These are phyloP conservation scores for Arthroderma uncinatum DNA, from an alignment of 2,329 filamentous ascomycete genomes.

Conservation along the genomic window DNA sequence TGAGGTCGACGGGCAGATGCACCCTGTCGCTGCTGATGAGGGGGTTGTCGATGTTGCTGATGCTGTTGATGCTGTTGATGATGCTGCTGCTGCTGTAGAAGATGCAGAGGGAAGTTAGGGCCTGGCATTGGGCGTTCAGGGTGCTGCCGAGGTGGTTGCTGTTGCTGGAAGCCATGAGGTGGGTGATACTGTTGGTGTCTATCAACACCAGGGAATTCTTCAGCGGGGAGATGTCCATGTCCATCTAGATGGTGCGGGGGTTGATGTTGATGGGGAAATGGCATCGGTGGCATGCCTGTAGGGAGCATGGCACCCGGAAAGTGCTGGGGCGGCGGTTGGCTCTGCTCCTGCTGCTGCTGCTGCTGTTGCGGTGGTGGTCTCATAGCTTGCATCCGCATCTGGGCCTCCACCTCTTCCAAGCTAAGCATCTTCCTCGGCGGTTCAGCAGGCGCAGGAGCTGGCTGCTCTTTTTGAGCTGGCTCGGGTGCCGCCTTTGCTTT, in stretches of 20 bases:
- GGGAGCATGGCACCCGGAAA: background rate
- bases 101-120: slow-evolving; percentile 36
- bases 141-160: slow-evolving; percentile 29
- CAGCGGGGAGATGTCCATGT: slow-evolving; percentile 26
- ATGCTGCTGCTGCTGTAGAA: slow-evolving; percentile 55
- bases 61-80: slow-evolving; percentile 52
- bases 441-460: slow-evolving; percentile 16
- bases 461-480: slow-evolving; percentile 4
- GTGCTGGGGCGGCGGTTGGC: slow-evolving; percentile 18
- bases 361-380: slow-evolving; percentile 22
- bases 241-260: slow-evolving; percentile 6
- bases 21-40: slow-evolving; percentile 31
- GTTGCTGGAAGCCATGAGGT: slow-evolving; percentile 27
- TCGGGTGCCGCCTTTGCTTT: slow-evolving; percentile 25
- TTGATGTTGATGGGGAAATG: slow-evolving; percentile 10
- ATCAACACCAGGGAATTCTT: slow-evolving; percentile 42
- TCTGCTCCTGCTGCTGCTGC: too few relatives aligned
- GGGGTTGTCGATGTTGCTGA: slow-evolving; percentile 57
- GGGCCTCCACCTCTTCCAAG: slow-evolving; percentile 89
- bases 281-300: slow-evolving; percentile 8
- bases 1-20: slow-evolving; percentile 21
- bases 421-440: slow-evolving; percentile 74
- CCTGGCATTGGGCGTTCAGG: slow-evolving; percentile 29
- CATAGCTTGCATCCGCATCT: slow-evolving; percentile 50
- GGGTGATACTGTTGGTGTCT: slow-evolving; percentile 35